A percentile compares a stretch with the other conserved stretches of the same genome.
Evolutionary conservation across 306 rosid species (phyloP).

Genomic region (Alnus glutinosa): DNA sequence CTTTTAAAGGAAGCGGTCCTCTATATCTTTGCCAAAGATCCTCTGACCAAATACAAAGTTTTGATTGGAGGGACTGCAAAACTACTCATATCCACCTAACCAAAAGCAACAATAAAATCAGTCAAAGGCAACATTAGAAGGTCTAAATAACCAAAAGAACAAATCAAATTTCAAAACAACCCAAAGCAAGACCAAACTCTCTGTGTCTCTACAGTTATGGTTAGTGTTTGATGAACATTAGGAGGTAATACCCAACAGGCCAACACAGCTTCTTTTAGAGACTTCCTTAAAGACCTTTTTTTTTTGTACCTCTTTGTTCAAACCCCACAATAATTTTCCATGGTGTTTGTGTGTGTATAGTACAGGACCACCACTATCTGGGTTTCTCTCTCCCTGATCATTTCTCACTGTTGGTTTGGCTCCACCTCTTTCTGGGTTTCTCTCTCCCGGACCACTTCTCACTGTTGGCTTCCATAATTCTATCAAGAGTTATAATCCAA

Average conservation of each 20-base stretch:
- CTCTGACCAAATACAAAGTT: slow-evolving; percentile 9
- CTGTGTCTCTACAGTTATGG: background rate
- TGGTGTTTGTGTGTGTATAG: slow-evolving; percentile 3
- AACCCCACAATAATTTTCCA: slow-evolving; percentile 18
- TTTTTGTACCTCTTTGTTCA: slow-evolving; percentile 15
- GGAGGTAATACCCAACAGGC: slow-evolving; percentile 9
- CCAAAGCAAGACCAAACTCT: background rate
- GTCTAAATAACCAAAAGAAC: slow-evolving; percentile 11
- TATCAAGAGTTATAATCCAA: background rate
- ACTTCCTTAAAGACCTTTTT: slow-evolving; percentile 32
- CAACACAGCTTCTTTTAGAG: slow-evolving; percentile 27
- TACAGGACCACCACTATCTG: slow-evolving; percentile 14
- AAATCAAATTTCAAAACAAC: background rate
- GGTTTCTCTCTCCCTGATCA: slow-evolving; percentile 17
- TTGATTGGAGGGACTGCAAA: slow-evolving; percentile 17
- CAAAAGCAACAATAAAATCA: slow-evolving; percentile 27
- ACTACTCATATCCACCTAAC: slow-evolving; percentile 32
- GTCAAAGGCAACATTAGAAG: slow-evolving; percentile 29
- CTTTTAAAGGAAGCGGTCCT: background rate
- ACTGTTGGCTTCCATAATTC: background rate
- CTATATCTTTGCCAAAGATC: background rate
- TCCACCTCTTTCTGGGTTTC: slow-evolving; percentile 25
- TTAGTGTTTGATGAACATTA: slow-evolving; percentile 8
- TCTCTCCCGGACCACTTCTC: slow-evolving; percentile 3
- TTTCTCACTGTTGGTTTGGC: background rate